phyloP scores from a whole-genome alignment of 2,329 filamentous ascomycete genomes.

The Phialocephala sp. region DNA sequence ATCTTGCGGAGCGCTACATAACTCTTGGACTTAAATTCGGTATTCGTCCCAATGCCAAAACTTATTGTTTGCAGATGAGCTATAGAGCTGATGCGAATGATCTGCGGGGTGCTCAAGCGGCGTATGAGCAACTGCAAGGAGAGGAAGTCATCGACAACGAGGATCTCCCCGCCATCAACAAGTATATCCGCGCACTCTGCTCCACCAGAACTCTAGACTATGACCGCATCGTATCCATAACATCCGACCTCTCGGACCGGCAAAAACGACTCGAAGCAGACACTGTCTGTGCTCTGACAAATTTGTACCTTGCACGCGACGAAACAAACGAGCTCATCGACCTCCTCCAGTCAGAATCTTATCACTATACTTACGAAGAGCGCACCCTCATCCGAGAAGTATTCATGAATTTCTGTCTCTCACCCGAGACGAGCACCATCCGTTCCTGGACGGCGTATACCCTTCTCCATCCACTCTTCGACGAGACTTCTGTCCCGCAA shows the following conservation, averaged over 20 bases:
- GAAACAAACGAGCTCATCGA: constrained; percentile 82
- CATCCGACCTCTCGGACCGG: constrained; percentile 74
- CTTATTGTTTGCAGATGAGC: constrained; percentile 75
- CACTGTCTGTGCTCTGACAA: constrained; percentile 75
- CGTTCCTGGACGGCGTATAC: constrained; percentile 70
- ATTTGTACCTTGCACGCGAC: constrained; percentile 75
- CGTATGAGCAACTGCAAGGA: constrained; percentile 66
- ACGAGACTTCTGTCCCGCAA: constrained; percentile 66
- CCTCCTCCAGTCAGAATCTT: constrained; percentile 76
- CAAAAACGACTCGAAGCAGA: constrained; percentile 72
- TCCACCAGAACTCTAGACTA: constrained; percentile 65
- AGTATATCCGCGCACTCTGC: constrained; percentile 73
- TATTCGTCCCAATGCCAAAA: constrained; percentile 70
- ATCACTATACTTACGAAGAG: constrained; percentile 72
- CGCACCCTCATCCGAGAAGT: constrained; percentile 68
- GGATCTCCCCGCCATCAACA: constrained; percentile 70
- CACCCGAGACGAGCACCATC: constrained; percentile 65
- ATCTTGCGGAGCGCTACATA: constrained; percentile 76
- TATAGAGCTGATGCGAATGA: constrained; percentile 78
- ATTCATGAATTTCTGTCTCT: constrained; percentile 71
- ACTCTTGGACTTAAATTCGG: constrained; percentile 67
- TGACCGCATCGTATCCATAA: constrained; percentile 73
- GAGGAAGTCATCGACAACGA: constrained; percentile 60
- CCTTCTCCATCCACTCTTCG: constrained; percentile 68
- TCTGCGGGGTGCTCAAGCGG: constrained; percentile 69